phyloP scores from a whole-genome alignment of 257 asterid genomes.

The Haberlea rhodopensis region DNA sequence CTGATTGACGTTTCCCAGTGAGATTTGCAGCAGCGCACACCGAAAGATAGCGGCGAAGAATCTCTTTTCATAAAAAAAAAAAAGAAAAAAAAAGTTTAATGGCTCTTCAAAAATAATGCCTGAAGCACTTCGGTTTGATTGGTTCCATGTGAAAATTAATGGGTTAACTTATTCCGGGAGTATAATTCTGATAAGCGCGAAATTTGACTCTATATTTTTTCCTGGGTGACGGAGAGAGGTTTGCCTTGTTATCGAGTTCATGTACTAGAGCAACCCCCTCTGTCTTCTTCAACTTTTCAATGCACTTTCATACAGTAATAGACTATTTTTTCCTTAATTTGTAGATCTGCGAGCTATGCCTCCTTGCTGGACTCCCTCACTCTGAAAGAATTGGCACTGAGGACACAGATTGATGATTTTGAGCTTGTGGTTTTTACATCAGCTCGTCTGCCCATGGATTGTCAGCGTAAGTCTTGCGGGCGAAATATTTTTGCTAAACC shows the following conservation, averaged over 20 bases:
- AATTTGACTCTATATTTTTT: slow-evolving; percentile 60
- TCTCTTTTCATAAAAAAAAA: too few relatives aligned
- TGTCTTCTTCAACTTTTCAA: not conserved
- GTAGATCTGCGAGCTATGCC: slow-evolving; percentile 45
- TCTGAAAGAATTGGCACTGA: slow-evolving; percentile 41
- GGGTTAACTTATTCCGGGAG: slow-evolving; percentile 39
- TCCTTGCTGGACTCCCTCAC: slow-evolving; percentile 42
- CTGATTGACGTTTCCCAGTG: too few relatives aligned
- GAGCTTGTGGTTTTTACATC: slow-evolving; percentile 71
- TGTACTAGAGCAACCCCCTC: not conserved
- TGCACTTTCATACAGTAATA: not conserved
- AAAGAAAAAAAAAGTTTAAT: too few relatives aligned
- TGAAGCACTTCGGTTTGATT: slow-evolving; percentile 42
- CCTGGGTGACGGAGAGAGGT: slow-evolving; percentile 53
- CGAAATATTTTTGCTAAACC: not conserved
- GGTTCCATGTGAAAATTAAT: slow-evolving; percentile 37
- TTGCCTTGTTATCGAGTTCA: slow-evolving; percentile 13
- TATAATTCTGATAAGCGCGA: slow-evolving; percentile 41
- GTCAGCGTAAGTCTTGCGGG: slow-evolving; percentile 47
- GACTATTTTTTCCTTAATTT: slow-evolving; percentile 7
- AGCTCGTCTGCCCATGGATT: slow-evolving; percentile 38
- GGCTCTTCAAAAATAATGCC: slow-evolving; percentile 66
- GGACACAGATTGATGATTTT: slow-evolving; percentile 41
- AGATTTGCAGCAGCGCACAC: too few relatives aligned
- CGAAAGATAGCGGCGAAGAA: too few relatives aligned